Evolutionary conservation across 2,329 filamentous ascomycete species (phyloP), one percentile per base, ranked within the genome.

Genomic region (Cladosporium halotolerans): DNA sequence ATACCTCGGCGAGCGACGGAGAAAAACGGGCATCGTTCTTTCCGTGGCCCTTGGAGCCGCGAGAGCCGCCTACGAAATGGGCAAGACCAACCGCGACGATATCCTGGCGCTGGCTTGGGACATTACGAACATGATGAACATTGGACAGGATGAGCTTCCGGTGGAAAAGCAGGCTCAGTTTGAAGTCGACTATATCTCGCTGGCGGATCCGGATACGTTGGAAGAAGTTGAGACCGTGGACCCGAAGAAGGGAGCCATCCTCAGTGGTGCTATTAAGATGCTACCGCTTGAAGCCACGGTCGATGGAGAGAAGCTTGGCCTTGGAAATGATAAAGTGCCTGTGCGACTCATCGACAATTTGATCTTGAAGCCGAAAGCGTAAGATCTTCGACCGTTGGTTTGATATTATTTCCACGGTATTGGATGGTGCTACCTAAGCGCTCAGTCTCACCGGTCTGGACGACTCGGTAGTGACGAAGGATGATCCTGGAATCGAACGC

Each of bases 341-440:
- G 93, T 99, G 45, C 79, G 93, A 57, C 73, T 99, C 70, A 96
- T 99, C 68, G 93, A 99, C 67, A 99, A 99, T 65, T 84, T 97
- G 59, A 85, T 95, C n/a, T 54, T 76, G 14, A 44, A 54, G 43
- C 62, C 63, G 19, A 39, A 41, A 23, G 48, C 43, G 40, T 9
- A 7, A 28, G 2, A 28, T 28, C 23, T 28, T 28, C 5, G 5
- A 28, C 2, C 23, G 23, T 28, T 28, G 7, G 5, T 5, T 28
- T 16, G 5, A 39, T 39, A 9, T 6, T 9, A 6, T 39, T 4
- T 39, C 36, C 13, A 39, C 4, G 36, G 36, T 9, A 5, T 7
- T 39, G 13, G 1, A 5, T 9, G 36, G 23, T 28, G 23, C 4
- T 5, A 7, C 23, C 7, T 7, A 4, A 28, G 7, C 23, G 23